Evolutionary conservation across 768 basidiomycete species (phyloP), one percentile per base, ranked within the genome.

Genomic region (Leucogyrophana mollusca): DNA sequence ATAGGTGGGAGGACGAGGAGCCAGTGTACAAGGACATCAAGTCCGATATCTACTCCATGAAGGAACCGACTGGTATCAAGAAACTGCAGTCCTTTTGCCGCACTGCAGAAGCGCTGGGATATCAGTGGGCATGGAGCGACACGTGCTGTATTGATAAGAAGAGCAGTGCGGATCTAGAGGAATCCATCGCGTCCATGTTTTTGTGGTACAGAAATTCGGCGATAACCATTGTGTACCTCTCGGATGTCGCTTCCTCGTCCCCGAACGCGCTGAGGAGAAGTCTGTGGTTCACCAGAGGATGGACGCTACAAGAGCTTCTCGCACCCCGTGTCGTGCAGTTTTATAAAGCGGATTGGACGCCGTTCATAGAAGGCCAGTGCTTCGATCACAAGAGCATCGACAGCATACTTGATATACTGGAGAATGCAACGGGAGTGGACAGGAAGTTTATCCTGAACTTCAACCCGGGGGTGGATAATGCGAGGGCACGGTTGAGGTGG

Each of bases 171-270:
- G 63, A 66, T 33, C 51, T 63, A 3, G 57, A 63, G 13, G 64
- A 66, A 30, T 59, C 65, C 45, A 61, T 66, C 38, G 54, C 56
- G 16, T 58, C 59, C 42, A 66, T 66, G 65, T 67, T 67, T 18
- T 54, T 21, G 13, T 66, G 64, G 64, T 66, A 65, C 23, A 51
- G 61, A 22, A 56, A 59, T 25, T 65, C 65, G 0, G 46, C 50
- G 2, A 45, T 66, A 25, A 67, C 65, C 17, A 50, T 65, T 17
- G 55, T 59, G n/a, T 59, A 65, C 42, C 52, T 66, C 8, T 14
- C 35, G 20, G 61, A 62, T 13, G 57, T 62, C 27, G 32, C 47
- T 4, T 33, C 51, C 14, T 52, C 48, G 1, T 30, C 18, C 9
- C 23, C 21, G 1, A 14, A 4, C 0, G 55, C 53, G 7, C 57